A percentile compares a stretch with the other conserved stretches of the same genome.
These are phyloP conservation scores for Castanea crenata DNA, from an alignment of 306 rosid species.

Conservation along the genomic window DNA sequence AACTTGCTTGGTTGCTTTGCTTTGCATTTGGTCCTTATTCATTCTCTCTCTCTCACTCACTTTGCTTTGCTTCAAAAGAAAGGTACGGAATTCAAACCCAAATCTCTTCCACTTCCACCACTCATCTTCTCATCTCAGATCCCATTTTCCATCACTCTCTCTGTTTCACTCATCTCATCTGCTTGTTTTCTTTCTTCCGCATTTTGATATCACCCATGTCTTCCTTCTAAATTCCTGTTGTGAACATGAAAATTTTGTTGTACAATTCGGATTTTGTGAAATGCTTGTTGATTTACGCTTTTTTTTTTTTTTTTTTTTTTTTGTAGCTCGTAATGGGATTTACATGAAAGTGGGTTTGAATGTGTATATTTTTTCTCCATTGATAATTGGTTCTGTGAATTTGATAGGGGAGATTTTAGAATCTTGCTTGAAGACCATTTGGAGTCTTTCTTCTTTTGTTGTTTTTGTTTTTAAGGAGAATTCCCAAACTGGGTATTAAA, in stretches of 20 bases:
- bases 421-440: not conserved
- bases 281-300: not conserved
- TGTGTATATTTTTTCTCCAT: not conserved
- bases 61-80: not conserved
- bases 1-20: not conserved
- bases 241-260: not conserved
- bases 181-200: not conserved
- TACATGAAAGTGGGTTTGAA: not conserved
- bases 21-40: not conserved
- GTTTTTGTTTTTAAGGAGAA: too few species aligned
- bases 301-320: not conserved
- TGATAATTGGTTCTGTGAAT: not conserved
- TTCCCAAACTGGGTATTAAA: too few species aligned
- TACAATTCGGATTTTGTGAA: not conserved
- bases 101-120: too few species aligned
- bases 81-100: not conserved
- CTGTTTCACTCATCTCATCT: not conserved
- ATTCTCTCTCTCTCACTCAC: not conserved
- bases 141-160: not conserved
- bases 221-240: not conserved
- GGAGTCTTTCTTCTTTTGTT: too few species aligned
- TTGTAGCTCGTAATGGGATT: too few species aligned
- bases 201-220: not conserved
- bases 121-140: not conserved
- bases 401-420: not conserved